These are phyloP conservation scores for Aureobasidium lini DNA, from an alignment of 2,329 filamentous ascomycete genomes.

Conservation along the genomic window DNA sequence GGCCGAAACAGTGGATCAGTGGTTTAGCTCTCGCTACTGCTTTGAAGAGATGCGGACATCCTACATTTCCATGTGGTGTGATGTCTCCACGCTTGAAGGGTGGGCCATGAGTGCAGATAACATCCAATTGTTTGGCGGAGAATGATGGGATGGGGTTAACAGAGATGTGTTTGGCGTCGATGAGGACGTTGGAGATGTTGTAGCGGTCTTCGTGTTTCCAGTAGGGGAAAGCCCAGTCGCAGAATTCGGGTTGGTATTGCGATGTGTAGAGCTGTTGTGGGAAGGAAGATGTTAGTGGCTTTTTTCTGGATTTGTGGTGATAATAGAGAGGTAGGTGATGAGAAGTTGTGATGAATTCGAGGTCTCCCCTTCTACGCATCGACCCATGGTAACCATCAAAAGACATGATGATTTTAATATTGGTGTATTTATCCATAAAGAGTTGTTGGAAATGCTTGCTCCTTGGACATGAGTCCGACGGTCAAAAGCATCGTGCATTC, in stretches of 20 bases:
- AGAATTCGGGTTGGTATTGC: conserved; percentile 51
- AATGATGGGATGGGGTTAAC: conserved; percentile 29
- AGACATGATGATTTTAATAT: too few relatives aligned
- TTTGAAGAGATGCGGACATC: conserved; percentile 47
- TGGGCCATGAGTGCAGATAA: conserved; percentile 56
- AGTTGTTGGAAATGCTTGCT: too few relatives aligned
- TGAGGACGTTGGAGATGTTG: conserved; percentile 30
- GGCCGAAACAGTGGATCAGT: conserved; percentile 53
- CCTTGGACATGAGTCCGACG: too few relatives aligned
- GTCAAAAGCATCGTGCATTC: too few relatives aligned
- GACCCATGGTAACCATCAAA: too few relatives aligned
- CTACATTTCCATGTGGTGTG: conserved; percentile 35
- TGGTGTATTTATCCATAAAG: too few relatives aligned
- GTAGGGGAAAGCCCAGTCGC: conserved; percentile 50
- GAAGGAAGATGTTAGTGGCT: not conserved
- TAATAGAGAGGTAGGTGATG: too few relatives aligned
- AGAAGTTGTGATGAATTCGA: too few relatives aligned
- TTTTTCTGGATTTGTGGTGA: not conserved
- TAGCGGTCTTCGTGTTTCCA: conserved; percentile 43
- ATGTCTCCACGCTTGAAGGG: conserved; percentile 45
- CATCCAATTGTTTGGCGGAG: conserved; percentile 34
- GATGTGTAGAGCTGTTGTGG: conserved; percentile 40
- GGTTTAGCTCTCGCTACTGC: conserved; percentile 47
- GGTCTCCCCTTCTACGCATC: too few relatives aligned
- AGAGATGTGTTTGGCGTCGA: conserved; percentile 25